Evolutionary conservation across 768 basidiomycete genomes (phyloP).

Genomic region (Scleroderma bovista): DNA sequence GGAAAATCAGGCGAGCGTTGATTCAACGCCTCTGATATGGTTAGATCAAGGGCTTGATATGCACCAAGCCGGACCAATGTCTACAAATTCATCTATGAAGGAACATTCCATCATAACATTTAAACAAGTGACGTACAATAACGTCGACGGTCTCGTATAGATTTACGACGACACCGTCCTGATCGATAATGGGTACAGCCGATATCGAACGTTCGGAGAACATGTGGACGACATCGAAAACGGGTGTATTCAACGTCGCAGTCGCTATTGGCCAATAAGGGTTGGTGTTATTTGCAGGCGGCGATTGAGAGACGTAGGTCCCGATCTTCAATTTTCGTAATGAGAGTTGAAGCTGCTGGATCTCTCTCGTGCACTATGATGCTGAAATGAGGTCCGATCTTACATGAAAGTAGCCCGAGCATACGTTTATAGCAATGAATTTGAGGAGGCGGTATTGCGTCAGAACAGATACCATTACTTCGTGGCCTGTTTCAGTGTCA

Average conservation of each 20-base stretch:
- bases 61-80: conserved; percentile 91
- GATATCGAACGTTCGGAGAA: conserved; percentile 94
- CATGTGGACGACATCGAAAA: conserved; percentile 98
- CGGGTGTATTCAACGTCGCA: conserved; percentile 83
- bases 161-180: conserved; percentile 89
- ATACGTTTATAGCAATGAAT: conserved; percentile 95
- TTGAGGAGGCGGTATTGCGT: conserved; percentile 98
- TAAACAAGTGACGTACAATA: conserved; percentile 51
- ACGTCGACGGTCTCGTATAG: conserved; percentile 99
- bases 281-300: conserved; percentile 48
- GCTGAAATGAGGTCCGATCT: conserved; percentile 8
- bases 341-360: conserved; percentile 71
- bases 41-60: conserved; percentile 94
- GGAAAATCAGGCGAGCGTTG: conserved; percentile 94
- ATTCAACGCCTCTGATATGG: conserved; percentile 85
- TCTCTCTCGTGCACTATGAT: conserved; percentile 76
- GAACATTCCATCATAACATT: neutral
- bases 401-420: conserved; percentile 13
- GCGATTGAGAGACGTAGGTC: conserved; percentile 70
- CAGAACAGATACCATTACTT: conserved; percentile 91
- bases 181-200: conserved; percentile 94
- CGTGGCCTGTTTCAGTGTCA: conserved; percentile 90
- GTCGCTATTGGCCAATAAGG: conserved; percentile 90
- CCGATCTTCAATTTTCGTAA: conserved; percentile 89
- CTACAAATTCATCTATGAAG: conserved; percentile 35